phyloP scores from a whole-genome alignment of 768 basidiomycete genomes.

The Ramaria rubella region DNA sequence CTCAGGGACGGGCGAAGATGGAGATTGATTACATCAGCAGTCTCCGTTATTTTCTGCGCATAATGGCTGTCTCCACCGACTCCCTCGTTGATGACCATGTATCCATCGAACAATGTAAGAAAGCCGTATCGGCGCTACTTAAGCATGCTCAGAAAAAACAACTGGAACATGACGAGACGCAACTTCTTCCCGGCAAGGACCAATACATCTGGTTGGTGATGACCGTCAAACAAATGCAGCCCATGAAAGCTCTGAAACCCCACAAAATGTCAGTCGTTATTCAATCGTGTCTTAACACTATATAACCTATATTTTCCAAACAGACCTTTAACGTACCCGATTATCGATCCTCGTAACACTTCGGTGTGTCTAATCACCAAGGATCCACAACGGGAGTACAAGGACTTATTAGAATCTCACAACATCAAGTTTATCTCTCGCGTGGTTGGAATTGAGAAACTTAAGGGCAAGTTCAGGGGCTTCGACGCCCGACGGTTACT shows the following conservation, averaged over 20 bases:
- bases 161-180: slow-evolving; percentile 58
- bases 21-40: no score
- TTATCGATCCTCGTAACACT: slow-evolving; percentile 76
- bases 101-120: slow-evolving; percentile 62
- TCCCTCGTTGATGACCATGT: slow-evolving; percentile 63
- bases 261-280: slow-evolving; percentile 62
- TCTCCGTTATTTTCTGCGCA: background rate
- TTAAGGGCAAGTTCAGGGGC: slow-evolving; percentile 89
- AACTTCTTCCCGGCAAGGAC: slow-evolving; percentile 73
- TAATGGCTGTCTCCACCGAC: background rate
- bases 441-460: slow-evolving; percentile 85
- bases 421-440: slow-evolving; percentile 85
- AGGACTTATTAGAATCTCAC: slow-evolving; percentile 75
- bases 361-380: slow-evolving; percentile 89
- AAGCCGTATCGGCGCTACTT: slow-evolving; percentile 74
- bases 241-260: slow-evolving; percentile 73
- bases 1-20: no score
- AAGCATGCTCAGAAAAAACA: slow-evolving; percentile 60
- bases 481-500: slow-evolving; percentile 79
- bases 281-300: background rate
- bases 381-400: slow-evolving; percentile 94
- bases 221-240: slow-evolving; percentile 75
- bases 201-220: slow-evolving; percentile 87
- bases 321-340: slow-evolving; percentile 72
- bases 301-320: slow-evolving; percentile 12